Evolutionary conservation across 2,329 filamentous ascomycete species (phyloP), one percentile per base, ranked within the genome.

Genomic region (Diaporthe humulicola): DNA sequence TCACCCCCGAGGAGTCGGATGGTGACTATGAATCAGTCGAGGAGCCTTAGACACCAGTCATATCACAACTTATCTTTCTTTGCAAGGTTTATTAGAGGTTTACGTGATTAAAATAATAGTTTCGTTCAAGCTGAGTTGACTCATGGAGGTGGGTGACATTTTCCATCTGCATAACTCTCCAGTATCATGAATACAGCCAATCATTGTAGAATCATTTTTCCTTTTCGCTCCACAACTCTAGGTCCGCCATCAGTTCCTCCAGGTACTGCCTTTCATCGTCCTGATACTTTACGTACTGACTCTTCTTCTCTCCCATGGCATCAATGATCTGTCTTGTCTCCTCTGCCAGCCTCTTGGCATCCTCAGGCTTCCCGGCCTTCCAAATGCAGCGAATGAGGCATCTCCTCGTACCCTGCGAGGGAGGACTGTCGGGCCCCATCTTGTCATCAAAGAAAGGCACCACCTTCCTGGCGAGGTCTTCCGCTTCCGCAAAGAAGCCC

Each of bases 251-350:
- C 50, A 42, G 17, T n/a, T 71, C 67, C n/a, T 42, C 50, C 17
- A 71, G 17, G 25, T 60, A 71, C 50, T 48, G 36, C 15, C 50
- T 40, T 25, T 71, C 67, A 30, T 71, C 67, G 19, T 71, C 50
- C 30, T 58, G 67, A 12, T 71, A 71, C 36, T 71, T 71, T 50
- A 71, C 5, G 25, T 56, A 71, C 50, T 71, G 36, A 12, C 50
- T 71, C 36, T 60, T n/a, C 22, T 60, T 60, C 36, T 71, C 33
- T 30, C 50, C 40, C 67, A 71, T 71, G 2, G 25, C 33, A 33
- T 60, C 67, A 71, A 71, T 71, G 36, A 71, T 40, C 50, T 33
- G 17, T 15, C 67, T 42, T 12, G 67, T 71, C 50, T 71, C 67
- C 25, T 60, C 67, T 10, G 67, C 67, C 7, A 71, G 22, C 9